Conservation (phyloP, 2,329 filamentous ascomycete species). For the Ceratocystis eucalypticola region DNA sequence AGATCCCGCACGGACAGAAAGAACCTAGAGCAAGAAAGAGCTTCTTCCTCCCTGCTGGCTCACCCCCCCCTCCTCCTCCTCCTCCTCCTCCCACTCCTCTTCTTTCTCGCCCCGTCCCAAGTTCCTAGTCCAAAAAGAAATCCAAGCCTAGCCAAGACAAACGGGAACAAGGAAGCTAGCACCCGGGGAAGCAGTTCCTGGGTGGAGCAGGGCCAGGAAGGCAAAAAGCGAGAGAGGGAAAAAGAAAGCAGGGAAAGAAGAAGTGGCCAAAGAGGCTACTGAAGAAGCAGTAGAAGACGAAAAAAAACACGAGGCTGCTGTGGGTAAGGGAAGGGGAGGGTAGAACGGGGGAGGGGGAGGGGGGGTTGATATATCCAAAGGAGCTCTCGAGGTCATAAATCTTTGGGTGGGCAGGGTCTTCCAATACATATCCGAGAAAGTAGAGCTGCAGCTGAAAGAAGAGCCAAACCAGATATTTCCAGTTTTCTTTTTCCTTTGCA, state of each 20-base stretch:
- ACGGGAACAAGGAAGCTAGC: constrained; percentile 2
- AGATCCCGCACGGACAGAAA: no score
- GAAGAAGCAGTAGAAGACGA: background rate
- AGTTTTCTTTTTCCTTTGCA: background rate
- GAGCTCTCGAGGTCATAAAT: background rate
- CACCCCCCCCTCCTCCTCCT: background rate
- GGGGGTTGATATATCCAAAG: background rate
- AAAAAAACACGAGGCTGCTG: background rate
- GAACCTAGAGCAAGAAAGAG: no score
- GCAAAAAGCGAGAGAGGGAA: background rate
- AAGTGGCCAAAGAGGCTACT: background rate
- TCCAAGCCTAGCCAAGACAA: background rate
- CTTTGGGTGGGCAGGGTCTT: background rate
- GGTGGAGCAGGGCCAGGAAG: background rate
- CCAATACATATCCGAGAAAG: background rate
- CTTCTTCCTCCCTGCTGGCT: no score
- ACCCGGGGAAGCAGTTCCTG: constrained; percentile 3
- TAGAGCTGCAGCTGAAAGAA: background rate
- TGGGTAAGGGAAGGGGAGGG: background rate
- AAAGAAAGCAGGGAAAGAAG: background rate
- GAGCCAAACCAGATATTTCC: background rate
- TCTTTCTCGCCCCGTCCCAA: no score
- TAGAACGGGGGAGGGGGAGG: background rate
- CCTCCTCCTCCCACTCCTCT: background rate
- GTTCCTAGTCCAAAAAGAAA: background rate